Conservation (phyloP, 306 rosid species). For the Rubus idaeus region DNA sequence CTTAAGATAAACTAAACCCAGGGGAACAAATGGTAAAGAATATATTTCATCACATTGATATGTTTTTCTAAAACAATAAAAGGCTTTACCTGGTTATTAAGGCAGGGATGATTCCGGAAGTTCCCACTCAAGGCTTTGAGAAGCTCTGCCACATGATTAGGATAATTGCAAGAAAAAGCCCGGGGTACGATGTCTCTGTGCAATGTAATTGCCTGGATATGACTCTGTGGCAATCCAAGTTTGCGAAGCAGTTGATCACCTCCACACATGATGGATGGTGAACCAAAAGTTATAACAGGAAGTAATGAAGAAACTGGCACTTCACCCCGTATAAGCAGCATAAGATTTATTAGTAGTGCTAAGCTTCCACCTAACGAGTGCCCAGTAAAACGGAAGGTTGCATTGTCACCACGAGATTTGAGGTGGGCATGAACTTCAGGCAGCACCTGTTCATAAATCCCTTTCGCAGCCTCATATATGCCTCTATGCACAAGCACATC, state of each 20-base stretch:
- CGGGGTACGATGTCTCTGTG: slow-evolving; percentile 97
- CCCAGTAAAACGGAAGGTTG: slow-evolving; percentile 81
- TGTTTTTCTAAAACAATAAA: background rate
- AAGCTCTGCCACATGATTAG: slow-evolving; percentile 73
- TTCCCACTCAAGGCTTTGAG: slow-evolving; percentile 83
- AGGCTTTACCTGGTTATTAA: slow-evolving; percentile 63
- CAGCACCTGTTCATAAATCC: slow-evolving; percentile 83
- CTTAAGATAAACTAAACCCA: slow-evolving; percentile 17
- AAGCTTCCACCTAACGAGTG: slow-evolving; percentile 99
- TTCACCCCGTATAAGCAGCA: slow-evolving; percentile 73
- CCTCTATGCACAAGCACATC: slow-evolving; percentile 92
- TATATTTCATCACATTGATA: background rate
- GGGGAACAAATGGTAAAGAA: background rate
- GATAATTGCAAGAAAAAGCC: slow-evolving; percentile 94
- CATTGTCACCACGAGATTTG: slow-evolving; percentile 55
- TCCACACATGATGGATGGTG: slow-evolving; percentile 94
- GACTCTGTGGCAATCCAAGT: slow-evolving; percentile 70
- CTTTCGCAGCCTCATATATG: slow-evolving; percentile 96
- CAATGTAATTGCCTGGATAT: slow-evolving; percentile 76
- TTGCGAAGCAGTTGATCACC: slow-evolving; percentile 72
- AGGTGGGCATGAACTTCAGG: slow-evolving; percentile 76
- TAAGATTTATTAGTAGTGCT: slow-evolving; percentile 78
- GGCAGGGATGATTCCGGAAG: slow-evolving; percentile 88
- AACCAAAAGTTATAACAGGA: slow-evolving; percentile 89
- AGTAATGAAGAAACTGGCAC: slow-evolving; percentile 77